Base-by-base conservation (phyloP, 1,284 basidiomycete species). In the Apiotrichum veenhuisii region DNA sequence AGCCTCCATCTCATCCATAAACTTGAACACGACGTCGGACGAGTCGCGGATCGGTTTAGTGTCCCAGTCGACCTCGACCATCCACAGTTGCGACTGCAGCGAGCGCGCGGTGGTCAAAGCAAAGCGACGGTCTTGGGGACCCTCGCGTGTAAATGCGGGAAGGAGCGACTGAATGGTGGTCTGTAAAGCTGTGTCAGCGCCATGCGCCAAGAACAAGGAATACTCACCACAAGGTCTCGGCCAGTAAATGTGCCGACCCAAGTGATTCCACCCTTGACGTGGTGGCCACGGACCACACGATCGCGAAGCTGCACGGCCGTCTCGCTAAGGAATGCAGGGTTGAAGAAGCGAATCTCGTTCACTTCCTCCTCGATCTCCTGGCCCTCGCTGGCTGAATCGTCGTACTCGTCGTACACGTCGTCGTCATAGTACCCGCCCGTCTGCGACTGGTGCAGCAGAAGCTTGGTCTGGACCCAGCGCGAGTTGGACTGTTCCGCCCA, bases 1-100 rank as follows among this genome's bases (percentile, higher is more conserved):
- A 55, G 87, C 87, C 40, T 77, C 73, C 61, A 86, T 83, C 66
- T 96, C 93, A 61, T 92, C 91, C 75, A 93, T 81, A 79, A 98
- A 97, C 83, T 91, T 92, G 77, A 92, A 97, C 8, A 98, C 92
- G 66, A 96, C 91, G 66, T 96, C 93, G 2, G 93, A 87, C 5
- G 91, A 88, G 69, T 97, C 95, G 57, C 88, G 86, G 45, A 98
- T 77, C 1, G 86, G 81, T 25, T 86, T 85, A 55, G 87, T 85
- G 34, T 90, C 91, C 91, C 93, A 96, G 73, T 97, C 94, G 9
- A 97, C 94, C 72, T 98, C 95, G 72, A 95, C 91, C 73, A 98
- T 93, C 81, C 93, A 96, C 9, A 97, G 82, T 73, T 95, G 90
- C 61, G 84, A 87, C 68, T 98, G 93, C 30, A 98, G 80, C 61